Evolutionary conservation across 768 basidiomycete species (phyloP), one percentile per base, ranked within the genome.

Genomic region (Trametes meyenii): DNA sequence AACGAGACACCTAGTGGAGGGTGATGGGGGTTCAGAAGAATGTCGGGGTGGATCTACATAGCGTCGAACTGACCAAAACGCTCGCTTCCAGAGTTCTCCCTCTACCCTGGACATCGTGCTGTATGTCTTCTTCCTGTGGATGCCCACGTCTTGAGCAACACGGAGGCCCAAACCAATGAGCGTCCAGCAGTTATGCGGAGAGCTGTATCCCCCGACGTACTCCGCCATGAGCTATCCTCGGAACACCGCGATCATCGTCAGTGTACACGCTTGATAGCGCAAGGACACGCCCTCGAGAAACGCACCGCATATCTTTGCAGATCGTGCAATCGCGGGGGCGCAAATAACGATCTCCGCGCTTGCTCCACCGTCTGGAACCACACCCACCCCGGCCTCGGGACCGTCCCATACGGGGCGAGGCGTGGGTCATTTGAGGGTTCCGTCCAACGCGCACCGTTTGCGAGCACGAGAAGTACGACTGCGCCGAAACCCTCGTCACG

Each of bases 61-160:
- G 10, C 3, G 12, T 11, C 10, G 23, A 46, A 26, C 50, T 36
- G 79, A 82, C 89, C 89, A 92, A 69, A 92, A 91, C 0, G 85
- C 86, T 26, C 92, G 83, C 70, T 89, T 92, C 84, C 88, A 91
- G 16, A 89, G 77, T 64, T 93, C 90, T 39, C 85, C 82, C 44
- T 89, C 85, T 54, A 81, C 64, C 67, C 75, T 79, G 7, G 81
- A 76, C 62, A 70, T 73, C 6, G 70, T 67, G 3, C 75, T 75
- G 58, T 89, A 89, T 0, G 81, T 78, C 65, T 79, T 84, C 69
- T 78, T 85, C 50, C 86, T 80, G 67, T 94, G 92, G 6, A 86
- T 87, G 24, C 92, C 92, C 3, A 90, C 79, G 65, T 94, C 92
- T 72, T 89, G 61, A n/a, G 70, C 53, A 62, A 72, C 26, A 49